These are phyloP conservation scores for Syzygium syzygioides DNA, from an alignment of 441 rosid species.

Conservation along the genomic window DNA sequence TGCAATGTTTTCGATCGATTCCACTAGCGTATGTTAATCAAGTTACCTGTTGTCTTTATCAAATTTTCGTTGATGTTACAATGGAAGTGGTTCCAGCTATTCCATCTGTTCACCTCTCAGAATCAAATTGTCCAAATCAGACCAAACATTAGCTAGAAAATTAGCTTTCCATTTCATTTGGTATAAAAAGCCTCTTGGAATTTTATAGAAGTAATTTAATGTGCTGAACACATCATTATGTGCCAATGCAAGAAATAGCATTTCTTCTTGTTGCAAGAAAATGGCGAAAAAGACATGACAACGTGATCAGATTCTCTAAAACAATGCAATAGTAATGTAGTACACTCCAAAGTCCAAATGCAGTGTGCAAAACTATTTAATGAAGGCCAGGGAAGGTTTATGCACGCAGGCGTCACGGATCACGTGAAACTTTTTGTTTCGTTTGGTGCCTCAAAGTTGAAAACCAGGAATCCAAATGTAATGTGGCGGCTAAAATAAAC, in stretches of 20 bases:
- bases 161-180: background rate
- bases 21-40: background rate
- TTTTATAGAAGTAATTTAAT: background rate
- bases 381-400: background rate
- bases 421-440: background rate
- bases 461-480: background rate
- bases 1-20: background rate
- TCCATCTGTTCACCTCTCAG: conserved; percentile 33
- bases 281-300: background rate
- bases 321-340: background rate
- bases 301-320: background rate
- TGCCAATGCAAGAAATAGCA: background rate
- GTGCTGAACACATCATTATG: background rate
- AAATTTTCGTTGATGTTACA: conserved; percentile 42
- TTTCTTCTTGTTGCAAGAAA: background rate
- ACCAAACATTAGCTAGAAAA: background rate
- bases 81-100: conserved; percentile 50
- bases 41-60: conserved; percentile 40
- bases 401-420: background rate
- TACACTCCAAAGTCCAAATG: background rate
- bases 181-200: background rate
- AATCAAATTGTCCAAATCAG: background rate
- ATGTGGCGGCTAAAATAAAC: background rate
- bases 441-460: background rate
- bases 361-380: background rate